These are phyloP conservation scores for Persicaria maculosa DNA, from an alignment of 148 eudicot genomes.

Conservation along the genomic window DNA sequence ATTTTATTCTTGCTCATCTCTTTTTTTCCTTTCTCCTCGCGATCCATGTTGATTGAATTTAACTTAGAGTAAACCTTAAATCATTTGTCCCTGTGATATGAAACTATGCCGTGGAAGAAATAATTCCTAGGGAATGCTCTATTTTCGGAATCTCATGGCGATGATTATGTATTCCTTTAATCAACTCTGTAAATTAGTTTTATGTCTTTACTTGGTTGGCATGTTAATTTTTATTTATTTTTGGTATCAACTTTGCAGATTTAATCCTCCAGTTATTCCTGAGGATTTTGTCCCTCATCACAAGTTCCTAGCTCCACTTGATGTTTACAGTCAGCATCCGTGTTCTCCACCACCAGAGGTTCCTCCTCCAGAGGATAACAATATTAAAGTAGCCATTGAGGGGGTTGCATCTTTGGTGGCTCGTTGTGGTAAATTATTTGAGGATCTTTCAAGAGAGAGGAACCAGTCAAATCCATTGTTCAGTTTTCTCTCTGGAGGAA, in stretches of 20 bases:
- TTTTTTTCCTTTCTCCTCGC: neutral
- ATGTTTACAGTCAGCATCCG: slow-evolving; percentile 21
- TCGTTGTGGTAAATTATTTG: slow-evolving; percentile 84
- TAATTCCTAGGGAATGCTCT: neutral
- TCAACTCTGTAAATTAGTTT: neutral
- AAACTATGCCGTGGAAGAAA: neutral
- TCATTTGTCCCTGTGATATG: neutral
- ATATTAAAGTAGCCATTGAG: slow-evolving; percentile 68
- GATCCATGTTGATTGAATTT: neutral
- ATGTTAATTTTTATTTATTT: neutral
- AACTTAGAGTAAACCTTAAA: neutral
- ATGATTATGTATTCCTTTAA: neutral
- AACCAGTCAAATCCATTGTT: slow-evolving; percentile 74
- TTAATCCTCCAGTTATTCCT: slow-evolving; percentile 73
- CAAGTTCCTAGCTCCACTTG: slow-evolving; percentile 62
- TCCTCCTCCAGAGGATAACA: slow-evolving; percentile 71
- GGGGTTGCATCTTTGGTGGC: slow-evolving; percentile 90
- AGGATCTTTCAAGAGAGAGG: slow-evolving; percentile 86
- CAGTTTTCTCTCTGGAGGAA: slow-evolving; percentile 78
- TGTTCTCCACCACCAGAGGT: slow-evolving; percentile 57
- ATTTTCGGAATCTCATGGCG: neutral
- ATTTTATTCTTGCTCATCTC: neutral
- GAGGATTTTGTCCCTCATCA: slow-evolving; percentile 69
- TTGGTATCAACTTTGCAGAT: slow-evolving; percentile 37
- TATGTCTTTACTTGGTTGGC: neutral